These are phyloP conservation scores for Aspergillus hortae DNA, from an alignment of 2,329 filamentous ascomycete species.

Conservation along the genomic window DNA sequence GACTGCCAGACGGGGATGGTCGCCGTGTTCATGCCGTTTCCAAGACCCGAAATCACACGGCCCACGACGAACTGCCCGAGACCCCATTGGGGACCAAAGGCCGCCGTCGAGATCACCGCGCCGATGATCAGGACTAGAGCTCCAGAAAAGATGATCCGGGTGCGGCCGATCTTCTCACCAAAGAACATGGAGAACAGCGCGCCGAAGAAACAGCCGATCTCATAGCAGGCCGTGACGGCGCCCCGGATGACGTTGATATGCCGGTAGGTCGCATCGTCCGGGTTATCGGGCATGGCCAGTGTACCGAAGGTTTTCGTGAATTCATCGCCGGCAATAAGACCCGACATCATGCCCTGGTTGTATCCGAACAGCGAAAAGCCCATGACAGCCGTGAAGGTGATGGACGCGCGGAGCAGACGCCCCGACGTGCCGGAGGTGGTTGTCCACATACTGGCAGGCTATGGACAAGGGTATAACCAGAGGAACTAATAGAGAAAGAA, in stretches of 20 bases:
- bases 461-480: neutral
- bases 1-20: conserved; percentile 41
- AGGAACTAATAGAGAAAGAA: neutral
- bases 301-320: conserved; percentile 23
- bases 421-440: conserved; percentile 25
- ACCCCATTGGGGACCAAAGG: conserved; percentile 22
- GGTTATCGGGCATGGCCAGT: conserved; percentile 22
- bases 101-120: conserved; percentile 24
- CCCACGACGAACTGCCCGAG: conserved; percentile 41
- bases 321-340: conserved; percentile 23
- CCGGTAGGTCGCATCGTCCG: conserved; percentile 22
- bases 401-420: conserved; percentile 17
- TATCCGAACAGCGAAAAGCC: conserved; percentile 53
- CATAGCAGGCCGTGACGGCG: conserved; percentile 52
- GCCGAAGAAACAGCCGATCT: conserved; percentile 43
- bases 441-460: conserved; percentile 25
- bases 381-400: conserved; percentile 29
- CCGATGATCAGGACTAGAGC: conserved; percentile 46
- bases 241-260: conserved; percentile 45
- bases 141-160: conserved; percentile 50
- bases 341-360: conserved; percentile 34
- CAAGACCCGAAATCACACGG: conserved; percentile 36
- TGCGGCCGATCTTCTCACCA: conserved; percentile 30
- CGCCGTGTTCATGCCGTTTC: conserved; percentile 36
- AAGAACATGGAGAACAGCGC: conserved; percentile 27